Base-by-base conservation (phyloP, 805 yeast genomes). In the Candida mattraensis region DNA sequence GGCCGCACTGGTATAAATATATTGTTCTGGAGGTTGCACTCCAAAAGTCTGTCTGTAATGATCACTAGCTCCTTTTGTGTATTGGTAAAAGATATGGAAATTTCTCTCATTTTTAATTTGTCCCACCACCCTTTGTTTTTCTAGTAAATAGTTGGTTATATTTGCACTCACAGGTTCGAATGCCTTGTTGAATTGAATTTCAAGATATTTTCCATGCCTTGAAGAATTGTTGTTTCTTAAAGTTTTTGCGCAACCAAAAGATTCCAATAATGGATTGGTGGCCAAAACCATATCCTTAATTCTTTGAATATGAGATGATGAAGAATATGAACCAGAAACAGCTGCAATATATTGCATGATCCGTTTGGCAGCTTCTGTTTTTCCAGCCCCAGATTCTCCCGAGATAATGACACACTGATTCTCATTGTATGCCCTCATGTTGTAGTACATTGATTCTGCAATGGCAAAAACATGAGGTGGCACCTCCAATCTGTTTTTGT, bases 391-490 rank as follows among this genome's bases (percentile, higher is more conserved):
- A 1, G 96, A 86, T 61, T 91, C 98, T 39, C 98, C 98, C 3
- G 96, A 86, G 48, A 93, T 93, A 51, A 93, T 93, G 15, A 93
- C 98, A 73, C 98, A 91, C 61, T 93, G 99, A 56, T 80, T 87
- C 53, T 93, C 98, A 40, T 84, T 78, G 63, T 93, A 93, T 0
- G 95, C 83, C 63, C 89, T 89, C 80, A 93, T 74, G 60, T 91
- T 86, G 65, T 93, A 91, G 63, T 83, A 93, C 95, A 93, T 88
- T 22, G 94, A 67, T 64, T 93, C 99, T 8, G 99, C 99, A 53
- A 93, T 88, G 35, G 98, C 96, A 63, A 83, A 93, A 19, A 93
- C 99, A 64, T 93, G 99, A 3, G 99, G 99, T 12, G 98, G 95
- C 18, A 85, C 96, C 64, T 93, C 99, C 40, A 93, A 69, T 53